A percentile compares a stretch with the other conserved stretches of the same genome.
phyloP scores from a whole-genome alignment of 495 filamentous ascomycete genomes.

The Aspergillus indologenus region DNA sequence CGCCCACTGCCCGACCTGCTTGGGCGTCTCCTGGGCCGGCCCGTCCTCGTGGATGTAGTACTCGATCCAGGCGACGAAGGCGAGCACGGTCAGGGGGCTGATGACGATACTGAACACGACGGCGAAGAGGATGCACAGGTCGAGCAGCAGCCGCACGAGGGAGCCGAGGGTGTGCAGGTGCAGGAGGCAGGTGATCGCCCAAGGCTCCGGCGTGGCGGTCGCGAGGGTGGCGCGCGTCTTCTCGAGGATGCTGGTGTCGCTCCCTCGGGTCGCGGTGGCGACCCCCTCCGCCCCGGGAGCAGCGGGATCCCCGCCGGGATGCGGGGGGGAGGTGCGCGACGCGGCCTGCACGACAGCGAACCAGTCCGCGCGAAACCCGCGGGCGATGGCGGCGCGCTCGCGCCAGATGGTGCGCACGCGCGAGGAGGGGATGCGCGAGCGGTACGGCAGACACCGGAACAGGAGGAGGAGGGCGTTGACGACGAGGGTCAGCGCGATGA shows the following conservation, averaged over 20 bases:
- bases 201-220: neutral
- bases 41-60: conserved; percentile 34
- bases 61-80: conserved; percentile 35
- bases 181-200: conserved; percentile 10
- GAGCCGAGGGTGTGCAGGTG: conserved; percentile 11
- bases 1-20: conserved; percentile 36
- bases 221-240: neutral
- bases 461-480: conserved; percentile 27
- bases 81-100: conserved; percentile 33
- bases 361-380: conserved; percentile 23
- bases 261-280: too few species aligned
- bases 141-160: conserved; percentile 15
- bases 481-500: conserved; percentile 26
- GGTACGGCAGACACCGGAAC: conserved; percentile 27
- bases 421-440: conserved; percentile 26
- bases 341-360: neutral
- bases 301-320: too few species aligned
- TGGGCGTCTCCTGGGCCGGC: conserved; percentile 27
- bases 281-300: too few species aligned
- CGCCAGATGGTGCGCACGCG: conserved; percentile 27
- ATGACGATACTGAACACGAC: conserved; percentile 32
- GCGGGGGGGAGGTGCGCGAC: too few species aligned
- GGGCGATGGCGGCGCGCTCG: conserved; percentile 21
- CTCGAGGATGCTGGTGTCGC: neutral
- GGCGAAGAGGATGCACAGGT: conserved; percentile 22